Conservation (phyloP, 495 filamentous ascomycete species). For the Margaritispora aquatica region DNA sequence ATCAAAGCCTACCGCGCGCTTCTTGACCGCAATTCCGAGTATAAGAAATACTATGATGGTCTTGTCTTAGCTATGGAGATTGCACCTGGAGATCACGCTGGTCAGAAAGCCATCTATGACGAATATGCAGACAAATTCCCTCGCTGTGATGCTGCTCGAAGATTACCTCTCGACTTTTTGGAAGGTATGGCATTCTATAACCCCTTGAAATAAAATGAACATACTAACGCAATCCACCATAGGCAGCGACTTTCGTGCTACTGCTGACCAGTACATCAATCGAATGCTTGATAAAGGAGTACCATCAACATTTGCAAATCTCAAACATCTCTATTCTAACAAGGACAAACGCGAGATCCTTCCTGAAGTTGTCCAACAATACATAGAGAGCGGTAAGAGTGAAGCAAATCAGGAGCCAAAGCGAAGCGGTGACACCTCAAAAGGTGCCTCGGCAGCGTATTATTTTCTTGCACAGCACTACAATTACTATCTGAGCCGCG, state of each 20-base stretch:
- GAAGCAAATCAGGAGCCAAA: conserved; percentile 43
- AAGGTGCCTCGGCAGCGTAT: conserved; percentile 68
- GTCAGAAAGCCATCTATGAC: conserved; percentile 67
- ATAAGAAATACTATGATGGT: conserved; percentile 76
- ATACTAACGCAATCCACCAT: neutral
- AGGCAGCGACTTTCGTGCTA: conserved; percentile 74
- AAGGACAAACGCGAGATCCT: conserved; percentile 67
- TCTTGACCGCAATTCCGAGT: conserved; percentile 82
- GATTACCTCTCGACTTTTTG: conserved; percentile 86
- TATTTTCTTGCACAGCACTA: conserved; percentile 98
- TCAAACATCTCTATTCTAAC: conserved; percentile 85
- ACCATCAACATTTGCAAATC: conserved; percentile 90
- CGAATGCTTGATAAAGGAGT: conserved; percentile 93
- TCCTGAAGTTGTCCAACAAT: conserved; percentile 71
- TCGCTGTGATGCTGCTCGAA: conserved; percentile 74
- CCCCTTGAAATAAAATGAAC: neutral
- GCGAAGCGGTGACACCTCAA: conserved; percentile 46
- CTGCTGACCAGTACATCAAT: conserved; percentile 74
- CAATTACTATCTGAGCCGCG: conserved; percentile 82
- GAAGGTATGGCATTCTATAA: conserved; percentile 44
- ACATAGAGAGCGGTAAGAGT: conserved; percentile 41
- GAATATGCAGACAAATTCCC: conserved; percentile 75
- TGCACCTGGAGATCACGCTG: conserved; percentile 49
- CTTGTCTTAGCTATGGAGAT: conserved; percentile 65
- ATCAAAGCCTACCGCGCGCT: conserved; percentile 72